Percentiles rank a stretch among this genome's conserved stretches.
Conservation (phyloP, 139 green algal species). For the Pedinophyceae sp. region DNA sequence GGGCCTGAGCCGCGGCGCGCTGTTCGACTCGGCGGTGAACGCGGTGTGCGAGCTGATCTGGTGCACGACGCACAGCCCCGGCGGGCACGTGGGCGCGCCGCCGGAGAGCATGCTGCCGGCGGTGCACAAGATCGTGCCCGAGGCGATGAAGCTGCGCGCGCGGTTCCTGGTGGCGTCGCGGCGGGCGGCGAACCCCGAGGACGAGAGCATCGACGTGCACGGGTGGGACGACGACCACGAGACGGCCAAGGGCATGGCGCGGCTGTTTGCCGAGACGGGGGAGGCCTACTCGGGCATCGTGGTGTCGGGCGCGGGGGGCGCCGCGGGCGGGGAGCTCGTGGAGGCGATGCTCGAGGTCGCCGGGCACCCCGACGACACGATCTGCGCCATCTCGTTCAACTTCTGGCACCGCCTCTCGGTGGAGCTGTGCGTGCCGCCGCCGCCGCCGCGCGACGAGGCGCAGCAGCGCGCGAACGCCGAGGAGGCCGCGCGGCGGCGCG, state of each 20-base stretch:
- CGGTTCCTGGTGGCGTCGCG: slow-evolving; percentile 38
- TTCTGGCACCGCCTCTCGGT: slow-evolving; percentile 71
- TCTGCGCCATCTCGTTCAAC: slow-evolving; percentile 69
- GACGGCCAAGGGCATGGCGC: slow-evolving; percentile 68
- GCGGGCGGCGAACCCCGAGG: slow-evolving; percentile 13
- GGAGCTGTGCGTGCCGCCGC: no score
- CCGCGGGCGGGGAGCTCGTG: slow-evolving; percentile 24
- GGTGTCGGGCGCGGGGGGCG: slow-evolving; percentile 11
- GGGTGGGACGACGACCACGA: slow-evolving; percentile 65
- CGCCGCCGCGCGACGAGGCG: no score
- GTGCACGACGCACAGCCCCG: slow-evolving; percentile 23
- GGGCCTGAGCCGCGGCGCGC: slow-evolving; percentile 28
- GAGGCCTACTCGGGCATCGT: slow-evolving; percentile 72
- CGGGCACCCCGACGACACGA: slow-evolving; percentile 48
- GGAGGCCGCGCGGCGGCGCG: no score
- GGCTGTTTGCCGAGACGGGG: slow-evolving; percentile 79
- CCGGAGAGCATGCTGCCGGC: slow-evolving; percentile 37
- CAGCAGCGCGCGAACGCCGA: no score
- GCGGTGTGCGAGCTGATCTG: slow-evolving; percentile 53
- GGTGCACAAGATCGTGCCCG: slow-evolving; percentile 47
- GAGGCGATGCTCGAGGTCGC: slow-evolving; percentile 77
- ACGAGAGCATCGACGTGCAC: slow-evolving; percentile 6
- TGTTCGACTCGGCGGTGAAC: slow-evolving; percentile 64
- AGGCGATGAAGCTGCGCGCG: slow-evolving; percentile 56
- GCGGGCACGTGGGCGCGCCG: slow-evolving; percentile 3